A percentile compares a stretch with the other conserved stretches of the same genome.
Evolutionary conservation across 441 rosid genomes (phyloP).

Genomic region (Populus hybrid): DNA sequence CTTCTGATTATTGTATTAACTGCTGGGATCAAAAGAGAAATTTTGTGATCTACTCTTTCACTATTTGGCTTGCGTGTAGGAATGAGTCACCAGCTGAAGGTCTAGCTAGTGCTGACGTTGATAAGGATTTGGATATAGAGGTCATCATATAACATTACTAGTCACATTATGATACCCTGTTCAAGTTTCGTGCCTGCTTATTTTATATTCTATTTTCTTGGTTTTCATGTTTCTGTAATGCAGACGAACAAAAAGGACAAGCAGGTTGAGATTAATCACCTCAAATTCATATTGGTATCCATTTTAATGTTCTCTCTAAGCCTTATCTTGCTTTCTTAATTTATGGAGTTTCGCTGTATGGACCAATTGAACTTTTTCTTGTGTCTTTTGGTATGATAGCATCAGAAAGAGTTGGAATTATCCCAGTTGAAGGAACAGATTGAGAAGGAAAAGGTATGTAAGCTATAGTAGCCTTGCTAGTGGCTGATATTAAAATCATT

Average conservation of each 20-base stretch:
- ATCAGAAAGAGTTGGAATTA: slow-evolving; percentile 76
- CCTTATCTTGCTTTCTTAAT: slow-evolving; percentile 12
- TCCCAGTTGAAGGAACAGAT: slow-evolving; percentile 71
- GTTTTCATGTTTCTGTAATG: slow-evolving; percentile 26
- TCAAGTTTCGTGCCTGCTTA: not conserved
- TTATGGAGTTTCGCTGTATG: slow-evolving; percentile 4
- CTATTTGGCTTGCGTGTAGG: slow-evolving; percentile 30
- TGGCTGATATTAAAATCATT: slow-evolving; percentile 1
- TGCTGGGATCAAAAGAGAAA: not conserved
- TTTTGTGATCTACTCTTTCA: not conserved
- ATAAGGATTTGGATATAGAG: slow-evolving; percentile 45
- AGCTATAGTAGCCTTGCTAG: slow-evolving; percentile 7
- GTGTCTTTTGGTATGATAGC: slow-evolving; percentile 43
- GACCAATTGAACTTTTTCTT: slow-evolving; percentile 13
- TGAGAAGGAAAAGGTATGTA: slow-evolving; percentile 75
- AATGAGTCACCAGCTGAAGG: slow-evolving; percentile 29
- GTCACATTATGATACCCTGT: not conserved
- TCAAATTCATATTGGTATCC: slow-evolving; percentile 73
- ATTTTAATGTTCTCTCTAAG: slow-evolving; percentile 10
- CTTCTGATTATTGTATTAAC: not conserved
- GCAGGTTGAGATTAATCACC: slow-evolving; percentile 53
- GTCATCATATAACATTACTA: slow-evolving; percentile 25
- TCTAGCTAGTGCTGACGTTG: slow-evolving; percentile 27
- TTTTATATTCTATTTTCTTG: slow-evolving; percentile 17
- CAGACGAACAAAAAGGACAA: slow-evolving; percentile 48